Evolutionary conservation across 257 asterid genomes (phyloP).

Genomic region (Knoxia roxburghii): DNA sequence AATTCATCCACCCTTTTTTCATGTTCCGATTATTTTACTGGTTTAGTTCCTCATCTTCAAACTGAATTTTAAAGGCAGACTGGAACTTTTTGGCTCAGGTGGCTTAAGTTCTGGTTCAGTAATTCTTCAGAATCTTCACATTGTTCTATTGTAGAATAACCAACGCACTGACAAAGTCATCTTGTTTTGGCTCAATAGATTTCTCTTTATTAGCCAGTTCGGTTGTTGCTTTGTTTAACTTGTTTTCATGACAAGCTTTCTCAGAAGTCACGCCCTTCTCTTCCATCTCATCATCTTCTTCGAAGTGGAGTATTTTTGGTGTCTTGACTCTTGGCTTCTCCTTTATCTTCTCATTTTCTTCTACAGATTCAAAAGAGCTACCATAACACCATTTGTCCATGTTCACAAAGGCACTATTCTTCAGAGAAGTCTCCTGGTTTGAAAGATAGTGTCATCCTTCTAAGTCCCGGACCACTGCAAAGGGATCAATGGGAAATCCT

Average conservation of each 20-base stretch:
- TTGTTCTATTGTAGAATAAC: constrained; percentile 22
- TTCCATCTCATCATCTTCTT: not conserved
- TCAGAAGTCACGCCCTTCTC: not conserved
- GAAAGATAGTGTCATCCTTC: constrained; percentile 41
- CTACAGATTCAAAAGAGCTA: not conserved
- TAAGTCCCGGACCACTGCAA: constrained; percentile 42
- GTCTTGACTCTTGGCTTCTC: not conserved
- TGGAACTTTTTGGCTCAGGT: not conserved
- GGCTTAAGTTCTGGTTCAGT: constrained; percentile 15
- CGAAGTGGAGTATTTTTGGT: too few relatives aligned
- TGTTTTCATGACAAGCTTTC: not conserved
- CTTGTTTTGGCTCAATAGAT: not conserved
- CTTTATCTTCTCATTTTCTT: too few relatives aligned
- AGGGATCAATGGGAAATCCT: constrained; percentile 21
- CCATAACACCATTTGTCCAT: constrained; percentile 54
- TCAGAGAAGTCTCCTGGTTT: constrained; percentile 43
- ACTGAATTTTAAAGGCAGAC: constrained; percentile 36
- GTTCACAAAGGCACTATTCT: constrained; percentile 55
- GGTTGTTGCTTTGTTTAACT: not conserved
- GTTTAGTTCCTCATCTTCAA: constrained; percentile 36
- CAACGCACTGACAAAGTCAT: constrained; percentile 4
- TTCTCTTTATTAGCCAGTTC: not conserved
- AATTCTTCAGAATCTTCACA: constrained; percentile 6
- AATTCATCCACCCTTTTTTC: constrained; percentile 29
- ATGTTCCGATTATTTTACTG: constrained; percentile 28